Evolutionary conservation across 2,329 filamentous ascomycete genomes (phyloP), one percentile per base, ranked within the genome.

Genomic region (Exophiala oligosperma): DNA sequence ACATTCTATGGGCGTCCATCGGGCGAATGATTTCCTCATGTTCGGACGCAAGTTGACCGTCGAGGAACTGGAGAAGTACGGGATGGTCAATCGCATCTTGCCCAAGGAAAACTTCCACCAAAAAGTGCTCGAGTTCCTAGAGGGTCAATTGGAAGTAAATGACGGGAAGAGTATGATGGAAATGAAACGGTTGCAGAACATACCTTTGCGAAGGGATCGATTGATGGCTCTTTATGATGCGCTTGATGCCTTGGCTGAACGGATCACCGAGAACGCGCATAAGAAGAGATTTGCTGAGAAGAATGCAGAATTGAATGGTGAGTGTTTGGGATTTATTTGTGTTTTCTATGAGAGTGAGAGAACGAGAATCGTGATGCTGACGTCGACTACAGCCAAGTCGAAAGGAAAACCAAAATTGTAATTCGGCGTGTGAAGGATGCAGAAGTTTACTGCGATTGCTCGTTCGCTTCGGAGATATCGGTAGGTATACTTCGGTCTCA

Each of bases 161-260:
- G 78, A 81, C 70, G 78, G 78, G 21, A 77, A 76, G 69, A 79
- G 77, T 65, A 80, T 81, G 78, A 78, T 80, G 66, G 78, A 81
- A 72, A 74, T 72, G 65, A 81, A 81, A 70, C 71, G 78, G 65
- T 64, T 81, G 67, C 76, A 79, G 68, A 81, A 81, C 70, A 71
- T 72, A 4, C 73, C 73, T 11, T 66, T 79, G 48, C 69, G 78
- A 55, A 74, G 75, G 63, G 72, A 68, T 54, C 72, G 79, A 56
- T 65, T 81, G 64, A 60, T 79, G 11, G 79, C 79, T 0, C 75
- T 81, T 35, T 70, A 74, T n/a, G 76, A 81, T 69, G 71, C 75
- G 2, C 64, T 78, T 8, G 76, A 80, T 72, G 79, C 78, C 28
- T 64, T 81, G 51, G 72, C 76, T 2, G 78, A 81, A 65, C 67